phyloP scores from a whole-genome alignment of 192 early-diverging fungal genomes.

The Coemansia sp. region DNA sequence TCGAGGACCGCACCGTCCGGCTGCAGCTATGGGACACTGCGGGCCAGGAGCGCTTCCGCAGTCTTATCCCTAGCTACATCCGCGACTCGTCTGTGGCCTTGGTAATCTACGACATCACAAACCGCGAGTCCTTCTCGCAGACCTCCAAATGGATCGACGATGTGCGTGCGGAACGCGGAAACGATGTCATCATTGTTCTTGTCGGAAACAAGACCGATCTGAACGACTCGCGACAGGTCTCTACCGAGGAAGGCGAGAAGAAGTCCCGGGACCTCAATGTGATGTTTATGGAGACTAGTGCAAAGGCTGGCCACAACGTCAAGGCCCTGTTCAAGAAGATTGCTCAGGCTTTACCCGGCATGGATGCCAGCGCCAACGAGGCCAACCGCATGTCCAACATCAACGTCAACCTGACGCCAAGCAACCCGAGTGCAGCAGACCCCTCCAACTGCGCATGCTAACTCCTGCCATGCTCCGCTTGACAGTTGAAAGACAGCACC shows the following conservation, averaged over 20 bases:
- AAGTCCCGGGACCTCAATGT: constrained; percentile 95
- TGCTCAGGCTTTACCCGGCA: constrained; percentile 80
- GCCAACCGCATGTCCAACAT: constrained; percentile 55
- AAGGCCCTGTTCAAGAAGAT: constrained; percentile 97
- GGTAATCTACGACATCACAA: constrained; percentile 97
- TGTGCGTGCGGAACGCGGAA: constrained; percentile 96
- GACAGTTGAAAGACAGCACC: no score
- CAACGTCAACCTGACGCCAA: constrained; percentile 59
- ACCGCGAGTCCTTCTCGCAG: constrained; percentile 94
- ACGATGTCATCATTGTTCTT: constrained; percentile 97
- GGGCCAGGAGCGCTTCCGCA: constrained; percentile 97
- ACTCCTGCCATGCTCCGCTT: not conserved
- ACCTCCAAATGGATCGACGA: constrained; percentile 99
- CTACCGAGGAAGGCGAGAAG: constrained; percentile 96
- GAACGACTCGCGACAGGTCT: constrained; percentile 92
- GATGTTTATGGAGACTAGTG: constrained; percentile 99
- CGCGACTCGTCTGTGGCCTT: constrained; percentile 97
- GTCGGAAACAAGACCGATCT: constrained; percentile 99
- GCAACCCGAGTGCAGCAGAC: constrained; percentile 44
- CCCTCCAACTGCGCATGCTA: constrained; percentile 62
- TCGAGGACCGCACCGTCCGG: constrained; percentile 96
- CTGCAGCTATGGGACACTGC: constrained; percentile 99
- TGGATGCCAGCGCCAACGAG: constrained; percentile 70
- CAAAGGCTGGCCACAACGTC: constrained; percentile 98
- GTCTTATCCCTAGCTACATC: constrained; percentile 97